Conservation (phyloP, 495 filamentous ascomycete genomes). For the Gamarada debralockiae region DNA sequence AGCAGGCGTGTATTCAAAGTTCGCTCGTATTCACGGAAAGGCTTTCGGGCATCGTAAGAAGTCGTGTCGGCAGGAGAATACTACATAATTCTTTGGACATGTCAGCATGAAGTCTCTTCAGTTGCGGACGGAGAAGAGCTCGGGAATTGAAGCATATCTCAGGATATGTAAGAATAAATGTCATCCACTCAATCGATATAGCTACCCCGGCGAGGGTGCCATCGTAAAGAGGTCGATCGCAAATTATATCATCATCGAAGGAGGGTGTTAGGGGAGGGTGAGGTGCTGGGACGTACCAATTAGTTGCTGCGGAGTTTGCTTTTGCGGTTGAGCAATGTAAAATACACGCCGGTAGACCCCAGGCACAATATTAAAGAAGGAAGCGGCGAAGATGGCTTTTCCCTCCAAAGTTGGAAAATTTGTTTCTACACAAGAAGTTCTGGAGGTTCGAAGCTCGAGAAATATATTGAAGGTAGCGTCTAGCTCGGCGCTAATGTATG, state of each 20-base stretch:
- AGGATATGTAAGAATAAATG: constrained; percentile 99
- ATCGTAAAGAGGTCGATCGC: constrained; percentile 83
- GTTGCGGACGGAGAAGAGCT: constrained; percentile 3
- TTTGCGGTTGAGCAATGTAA: too few relatives aligned
- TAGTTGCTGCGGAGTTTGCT: not conserved
- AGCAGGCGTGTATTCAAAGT: too few relatives aligned
- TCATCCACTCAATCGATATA: constrained; percentile 70
- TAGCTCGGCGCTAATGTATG: constrained; percentile 5
- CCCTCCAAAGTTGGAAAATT: too few relatives aligned
- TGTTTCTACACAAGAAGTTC: not conserved
- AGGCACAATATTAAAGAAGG: too few relatives aligned
- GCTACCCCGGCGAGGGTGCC: constrained; percentile 84
- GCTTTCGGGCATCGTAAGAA: too few relatives aligned
- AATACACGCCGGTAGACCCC: too few relatives aligned
- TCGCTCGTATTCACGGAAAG: too few relatives aligned
- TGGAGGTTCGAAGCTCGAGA: constrained; percentile 7
- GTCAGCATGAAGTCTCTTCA: constrained; percentile 6
- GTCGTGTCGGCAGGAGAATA: too few relatives aligned
- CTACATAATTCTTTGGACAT: constrained; percentile 28
- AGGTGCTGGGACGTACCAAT: not conserved
- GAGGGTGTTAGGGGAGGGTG: constrained; percentile 6
- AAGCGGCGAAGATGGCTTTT: too few relatives aligned
- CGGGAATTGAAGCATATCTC: constrained; percentile 38
- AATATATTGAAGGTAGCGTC: not conserved
- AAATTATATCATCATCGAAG: constrained; percentile 93